Percentiles rank a stretch among this genome's conserved stretches.
Evolutionary conservation across 1,139 yeast genomes (phyloP).

Genomic region (Blastobotrys ciferrii): DNA sequence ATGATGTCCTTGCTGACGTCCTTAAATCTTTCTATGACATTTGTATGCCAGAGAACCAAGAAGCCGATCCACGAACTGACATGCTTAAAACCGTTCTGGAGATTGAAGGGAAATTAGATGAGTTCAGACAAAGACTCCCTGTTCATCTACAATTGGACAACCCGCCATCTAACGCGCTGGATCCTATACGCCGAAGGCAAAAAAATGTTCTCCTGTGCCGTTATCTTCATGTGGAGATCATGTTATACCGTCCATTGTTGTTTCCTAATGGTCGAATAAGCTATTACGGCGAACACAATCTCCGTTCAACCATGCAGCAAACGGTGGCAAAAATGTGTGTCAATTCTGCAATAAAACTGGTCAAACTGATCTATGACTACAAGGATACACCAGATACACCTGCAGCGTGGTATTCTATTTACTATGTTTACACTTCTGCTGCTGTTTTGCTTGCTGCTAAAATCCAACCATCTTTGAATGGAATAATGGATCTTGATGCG

Average conservation of each 20-base stretch:
- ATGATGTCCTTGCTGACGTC: constrained; percentile 21
- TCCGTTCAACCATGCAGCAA: constrained; percentile 6
- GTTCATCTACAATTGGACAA: constrained; percentile 14
- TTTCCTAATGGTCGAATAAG: constrained; percentile 18
- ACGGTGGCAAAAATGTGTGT: constrained; percentile 17
- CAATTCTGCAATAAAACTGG: constrained; percentile 20
- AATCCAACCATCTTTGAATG: constrained; percentile 19
- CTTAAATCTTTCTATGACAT: constrained; percentile 17
- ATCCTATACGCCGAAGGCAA: constrained; percentile 17
- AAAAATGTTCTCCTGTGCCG: constrained; percentile 21
- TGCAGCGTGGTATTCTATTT: constrained; percentile 24
- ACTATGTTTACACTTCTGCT: constrained; percentile 24
- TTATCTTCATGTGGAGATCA: constrained; percentile 21
- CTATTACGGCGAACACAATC: constrained; percentile 17
- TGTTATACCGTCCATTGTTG: constrained; percentile 23
- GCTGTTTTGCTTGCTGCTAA: constrained; percentile 24
- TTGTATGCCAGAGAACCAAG: constrained; percentile 2
- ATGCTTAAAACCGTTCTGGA: constrained; percentile 16
- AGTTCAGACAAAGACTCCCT: constrained; percentile 13
- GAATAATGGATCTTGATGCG: constrained; percentile 15
- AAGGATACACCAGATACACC: constrained; percentile 20
- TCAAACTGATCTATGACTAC: constrained; percentile 18
- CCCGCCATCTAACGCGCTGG: constrained; percentile 6
- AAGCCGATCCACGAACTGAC: constrained; percentile 9
- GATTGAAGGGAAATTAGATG: constrained; percentile 14